These are phyloP conservation scores for Flaveria trinervia DNA, from an alignment of 129 eudicot genomes.

Conservation along the genomic window DNA sequence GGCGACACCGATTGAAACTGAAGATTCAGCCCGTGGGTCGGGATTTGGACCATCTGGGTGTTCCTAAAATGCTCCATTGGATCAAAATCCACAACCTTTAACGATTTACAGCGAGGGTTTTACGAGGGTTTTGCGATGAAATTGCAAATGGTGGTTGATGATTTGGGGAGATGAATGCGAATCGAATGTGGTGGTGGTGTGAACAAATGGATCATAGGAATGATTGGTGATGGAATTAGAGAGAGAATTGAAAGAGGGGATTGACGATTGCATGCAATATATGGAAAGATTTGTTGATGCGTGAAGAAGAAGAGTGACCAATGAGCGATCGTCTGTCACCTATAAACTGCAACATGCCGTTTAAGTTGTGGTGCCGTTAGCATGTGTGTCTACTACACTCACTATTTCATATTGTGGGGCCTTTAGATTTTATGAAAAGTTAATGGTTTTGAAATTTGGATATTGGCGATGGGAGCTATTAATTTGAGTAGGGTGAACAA, in stretches of 20 bases:
- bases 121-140: slow-evolving; percentile 22
- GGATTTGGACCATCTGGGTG: slow-evolving; percentile 14
- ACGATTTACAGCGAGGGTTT: slow-evolving; percentile 16
- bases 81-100: not conserved
- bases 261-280: slow-evolving; percentile 50
- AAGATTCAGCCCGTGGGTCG: slow-evolving; percentile 1
- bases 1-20: slow-evolving; percentile 16
- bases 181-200: too few relatives aligned
- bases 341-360: slow-evolving; percentile 37
- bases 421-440: not conserved
- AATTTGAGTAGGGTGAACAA: not conserved
- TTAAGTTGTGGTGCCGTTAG: slow-evolving; percentile 28
- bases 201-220: not conserved
- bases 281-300: slow-evolving; percentile 48
- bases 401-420: slow-evolving; percentile 20
- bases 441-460: not conserved
- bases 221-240: slow-evolving; percentile 19
- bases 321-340: slow-evolving; percentile 23
- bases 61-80: slow-evolving; percentile 13
- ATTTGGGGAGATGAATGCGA: not conserved
- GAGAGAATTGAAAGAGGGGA: slow-evolving; percentile 13
- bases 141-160: not conserved
- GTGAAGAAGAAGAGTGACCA: slow-evolving; percentile 38
- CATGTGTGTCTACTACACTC: not conserved
- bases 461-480: not conserved